Base-by-base conservation (phyloP, 306 rosid genomes). In the Lathyrus tuberosus region DNA sequence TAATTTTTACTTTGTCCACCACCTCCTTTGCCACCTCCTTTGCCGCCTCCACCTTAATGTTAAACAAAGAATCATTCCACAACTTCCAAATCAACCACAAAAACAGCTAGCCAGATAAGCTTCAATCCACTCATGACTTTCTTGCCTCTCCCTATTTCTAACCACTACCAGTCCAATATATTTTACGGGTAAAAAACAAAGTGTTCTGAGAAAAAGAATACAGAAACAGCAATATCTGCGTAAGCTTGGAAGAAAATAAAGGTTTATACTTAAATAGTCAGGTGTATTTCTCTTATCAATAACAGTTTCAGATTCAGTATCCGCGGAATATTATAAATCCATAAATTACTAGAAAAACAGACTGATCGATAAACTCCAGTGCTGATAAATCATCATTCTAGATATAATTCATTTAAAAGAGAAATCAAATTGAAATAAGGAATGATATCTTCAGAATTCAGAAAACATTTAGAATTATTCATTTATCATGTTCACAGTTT, bases 311-410 rank as follows among this genome's bases (percentile, higher is more conserved):
- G 42, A 65, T 69, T 64, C 56, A 47, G 41, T 30, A 44, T 20
- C 65, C 47, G 35, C 12, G 51, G 62, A 69, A 49, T 35, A 64
- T 71, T 60, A 67, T 42, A 63, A 63, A 14, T 59, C 47, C 67
- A 78, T n/a, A 6, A 8, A 16, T 38, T 44, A 3, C 54, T 20
- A 13, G 58, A 43, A 40, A 49, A 70, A 47, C 41, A 69, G 12
- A 30, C 62, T 28, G 42, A 75, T 57, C 49, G 6, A 51, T 56
- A n/a, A 56, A 41, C 31, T 56, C 12, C 11, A 3, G 17, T 11
- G 67, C 68, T 51, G 41, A 69, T 60, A 52, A 59, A 58, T 42
- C 42, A 65, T 9, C 30, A 48, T 24, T 13, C 14, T 56, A 59
- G 65, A 65, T 58, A 66, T 37, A 60, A 51, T 30, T 31, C 11